Base-by-base conservation (phyloP, 768 basidiomycete genomes). In the Termitomyces sp. region DNA sequence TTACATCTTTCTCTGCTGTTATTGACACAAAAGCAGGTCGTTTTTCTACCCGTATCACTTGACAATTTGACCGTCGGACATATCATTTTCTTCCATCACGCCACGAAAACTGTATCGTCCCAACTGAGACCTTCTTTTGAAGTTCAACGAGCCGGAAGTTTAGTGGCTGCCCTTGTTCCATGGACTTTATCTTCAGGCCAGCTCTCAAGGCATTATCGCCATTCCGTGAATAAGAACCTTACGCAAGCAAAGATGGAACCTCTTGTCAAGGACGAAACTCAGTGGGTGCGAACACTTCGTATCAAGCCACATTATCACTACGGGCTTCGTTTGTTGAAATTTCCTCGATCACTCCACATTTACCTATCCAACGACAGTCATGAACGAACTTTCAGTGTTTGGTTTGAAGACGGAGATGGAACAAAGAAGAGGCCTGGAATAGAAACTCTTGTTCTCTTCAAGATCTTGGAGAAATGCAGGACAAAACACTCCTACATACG, bases 1-100 rank as follows among this genome's bases (percentile, higher is more conserved):
- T 34, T 7, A 35, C 19, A 32, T 21, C 42, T 32, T 22, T 32
- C 15, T 17, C 28, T 21, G 14, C 9, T n/a, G 30, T 43, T 14
- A 34, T 26, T 40, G 37, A 50, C n/a, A 24, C 48, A 38, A 37
- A 40, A 12, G n/a, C 41, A 87, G 85, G 72, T 78, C 54, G 74
- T 79, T 44, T 68, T 78, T 49, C 66, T 80, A 11, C 76, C 81
- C 24, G 61, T 82, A 0, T 65, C 63, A 42, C 65, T 84, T 45
- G 81, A 85, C 58, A 69, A 68, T 24, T 66, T 69, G 35, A 67
- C 79, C 46, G 73, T 77, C 14, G 87, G 80, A 8, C 64, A 81
- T 35, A 71, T 87, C 32, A 40, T 88, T n/a, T 60, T 89, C n/a
- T 80, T 84, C 59, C 74, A 81, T 21, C 64, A 71, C 15, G 60